Evolutionary conservation across 176 grass and related monocot genomes (phyloP), one percentile per base, ranked within the genome.

Genomic region (Ananas comosus): DNA sequence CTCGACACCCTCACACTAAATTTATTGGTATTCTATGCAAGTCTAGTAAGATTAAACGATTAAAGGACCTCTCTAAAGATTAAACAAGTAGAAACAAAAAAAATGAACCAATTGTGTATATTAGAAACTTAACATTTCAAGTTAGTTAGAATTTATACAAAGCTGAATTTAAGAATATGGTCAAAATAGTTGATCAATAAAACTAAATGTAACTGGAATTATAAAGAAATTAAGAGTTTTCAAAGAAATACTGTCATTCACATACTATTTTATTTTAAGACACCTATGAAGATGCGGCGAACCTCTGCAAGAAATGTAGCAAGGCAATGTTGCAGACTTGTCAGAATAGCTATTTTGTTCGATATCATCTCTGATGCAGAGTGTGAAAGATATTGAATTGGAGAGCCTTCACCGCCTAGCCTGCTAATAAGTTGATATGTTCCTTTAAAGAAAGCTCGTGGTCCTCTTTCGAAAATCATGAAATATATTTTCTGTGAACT

Each of bases 391-490:
- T 85, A 66, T 64, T 85, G 80, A 25, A 86, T 49, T 54, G 92
- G 83, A 73, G 72, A 66, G n/a, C 66, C 73, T 52, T 82, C 72
- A 56, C 52, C 75, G 70, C 66, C 53, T 13, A 89, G 28, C 72
- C 56, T 82, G 82, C 66, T 74, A 7, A 88, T 73, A n/a, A 87
- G 72, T 63, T 86, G 80, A 64, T 66, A 85, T 64, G 81, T 87
- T 70, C 74, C 51, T 74, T 84, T 77, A 16, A 82, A 54, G 79
- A 96, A 96, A 50, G 92, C 85, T 51, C 85, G 80, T 65, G 88
- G 92, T 17, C 92, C 92, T 80, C 92, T 88, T 82, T 96, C 88
- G 80, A 96, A 88, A 12, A 96, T 76, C 88, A 96, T 91, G 72
- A 86, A 96, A 67, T 88, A 91, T 57, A 96, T 82, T 72, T 88